Conservation (phyloP, 768 basidiomycete species). For the Epithele typhae region DNA sequence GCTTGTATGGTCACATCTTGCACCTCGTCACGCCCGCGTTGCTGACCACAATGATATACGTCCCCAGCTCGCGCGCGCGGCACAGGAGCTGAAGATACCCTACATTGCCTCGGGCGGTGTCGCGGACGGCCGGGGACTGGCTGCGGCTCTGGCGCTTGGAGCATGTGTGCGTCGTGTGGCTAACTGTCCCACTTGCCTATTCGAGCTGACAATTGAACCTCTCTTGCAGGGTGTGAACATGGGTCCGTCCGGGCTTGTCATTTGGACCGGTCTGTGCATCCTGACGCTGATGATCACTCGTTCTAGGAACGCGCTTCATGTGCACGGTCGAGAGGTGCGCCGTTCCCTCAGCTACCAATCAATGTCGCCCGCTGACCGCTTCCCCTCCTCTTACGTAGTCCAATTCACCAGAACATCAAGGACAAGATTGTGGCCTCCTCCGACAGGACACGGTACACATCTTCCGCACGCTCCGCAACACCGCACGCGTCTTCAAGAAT, state of each 20-base stretch:
- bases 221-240: conserved; percentile 74
- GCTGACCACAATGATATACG: conserved; percentile 2
- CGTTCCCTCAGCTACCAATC: not conserved
- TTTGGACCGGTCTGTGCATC: not conserved
- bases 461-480: conserved; percentile 82
- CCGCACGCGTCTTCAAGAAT: conserved; percentile 85
- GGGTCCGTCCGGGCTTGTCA: conserved; percentile 37
- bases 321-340: conserved; percentile 75
- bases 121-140: conserved; percentile 81
- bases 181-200: not conserved
- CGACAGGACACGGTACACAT: conserved; percentile 87
- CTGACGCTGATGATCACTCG: not conserved
- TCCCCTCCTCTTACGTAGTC: conserved; percentile 35
- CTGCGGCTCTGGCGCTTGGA: conserved; percentile 76
- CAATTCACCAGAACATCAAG: conserved; percentile 89
- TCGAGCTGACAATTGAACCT: conserved; percentile 6
- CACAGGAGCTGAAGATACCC: conserved; percentile 76
- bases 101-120: conserved; percentile 92
- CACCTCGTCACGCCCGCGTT: conserved; percentile 8
- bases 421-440: conserved; percentile 79
- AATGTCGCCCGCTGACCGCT: too few species aligned
- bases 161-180: conserved; percentile 56
- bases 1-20: conserved; percentile 42
- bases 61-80: conserved; percentile 79
- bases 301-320: conserved; percentile 78